Evolutionary conservation across 768 basidiomycete genomes (phyloP).

Genomic region (Russula sp.): DNA sequence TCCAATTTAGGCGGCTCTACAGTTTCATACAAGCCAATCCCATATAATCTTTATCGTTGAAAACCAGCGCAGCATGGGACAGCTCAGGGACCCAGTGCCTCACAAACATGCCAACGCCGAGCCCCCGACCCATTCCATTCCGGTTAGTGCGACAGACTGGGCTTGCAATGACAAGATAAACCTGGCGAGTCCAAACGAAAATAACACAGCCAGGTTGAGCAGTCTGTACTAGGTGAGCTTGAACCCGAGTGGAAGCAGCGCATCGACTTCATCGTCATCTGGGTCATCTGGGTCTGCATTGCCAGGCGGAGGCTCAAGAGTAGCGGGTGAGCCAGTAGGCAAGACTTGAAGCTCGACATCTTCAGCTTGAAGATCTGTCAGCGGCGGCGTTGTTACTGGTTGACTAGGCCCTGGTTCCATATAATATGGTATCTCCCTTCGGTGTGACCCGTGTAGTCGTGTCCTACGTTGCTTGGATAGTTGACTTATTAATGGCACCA

Average conservation of each 20-base stretch:
- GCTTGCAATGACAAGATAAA: neutral
- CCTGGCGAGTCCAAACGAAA: neutral
- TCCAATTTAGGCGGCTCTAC: neutral
- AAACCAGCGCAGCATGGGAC: neutral
- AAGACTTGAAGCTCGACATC: neutral
- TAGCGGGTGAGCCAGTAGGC: neutral
- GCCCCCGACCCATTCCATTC: constrained; percentile 1
- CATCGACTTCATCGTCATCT: neutral
- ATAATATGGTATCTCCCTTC: neutral
- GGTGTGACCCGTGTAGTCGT: no score
- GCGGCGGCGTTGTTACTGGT: neutral
- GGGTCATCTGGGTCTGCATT: neutral
- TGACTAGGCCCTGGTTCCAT: neutral
- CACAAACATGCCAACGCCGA: neutral
- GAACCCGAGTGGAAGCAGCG: neutral
- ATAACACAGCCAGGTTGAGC: neutral
- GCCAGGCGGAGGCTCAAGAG: neutral
- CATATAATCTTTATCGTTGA: neutral
- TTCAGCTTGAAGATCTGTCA: no score
- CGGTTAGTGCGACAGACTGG: neutral
- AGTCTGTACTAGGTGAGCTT: constrained; percentile 8
- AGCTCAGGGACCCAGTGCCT: neutral
- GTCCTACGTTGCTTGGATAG: no score
- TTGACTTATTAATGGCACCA: no score
- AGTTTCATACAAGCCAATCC: constrained; percentile 2